These are phyloP conservation scores for Histomonas meleagridis DNA, from an alignment of 208 protist genomes.

Conservation along the genomic window DNA sequence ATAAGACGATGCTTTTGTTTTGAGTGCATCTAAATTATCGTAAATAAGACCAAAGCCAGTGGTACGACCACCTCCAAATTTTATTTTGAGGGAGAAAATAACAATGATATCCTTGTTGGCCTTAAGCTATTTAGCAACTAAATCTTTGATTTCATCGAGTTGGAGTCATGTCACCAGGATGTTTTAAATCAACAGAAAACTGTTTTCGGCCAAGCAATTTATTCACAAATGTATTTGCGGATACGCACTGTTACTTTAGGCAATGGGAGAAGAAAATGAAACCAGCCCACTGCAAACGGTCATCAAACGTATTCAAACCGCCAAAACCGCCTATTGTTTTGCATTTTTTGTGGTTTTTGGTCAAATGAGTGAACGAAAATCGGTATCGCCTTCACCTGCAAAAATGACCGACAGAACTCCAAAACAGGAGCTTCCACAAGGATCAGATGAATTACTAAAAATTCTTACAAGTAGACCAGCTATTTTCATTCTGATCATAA, in stretches of 20 bases:
- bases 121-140: background rate
- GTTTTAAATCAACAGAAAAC: constrained; percentile 68
- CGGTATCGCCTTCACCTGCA: too few relatives aligned
- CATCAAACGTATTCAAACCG: too few relatives aligned
- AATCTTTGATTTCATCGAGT: constrained; percentile 26
- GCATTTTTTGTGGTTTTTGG: too few relatives aligned
- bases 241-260: constrained; percentile 60
- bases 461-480: too few relatives aligned
- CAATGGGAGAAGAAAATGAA: too few relatives aligned
- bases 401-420: too few relatives aligned
- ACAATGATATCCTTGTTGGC: constrained; percentile 57
- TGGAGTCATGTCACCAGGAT: background rate
- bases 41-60: constrained; percentile 98
- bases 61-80: constrained; percentile 92
- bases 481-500: too few relatives aligned
- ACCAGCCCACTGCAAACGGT: too few relatives aligned
- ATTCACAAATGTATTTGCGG: constrained; percentile 96
- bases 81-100: constrained; percentile 88
- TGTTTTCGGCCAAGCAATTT: constrained; percentile 93
- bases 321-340: too few relatives aligned
- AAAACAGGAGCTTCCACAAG: too few relatives aligned
- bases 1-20: constrained; percentile 91
- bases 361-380: too few relatives aligned
- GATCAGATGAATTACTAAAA: too few relatives aligned
- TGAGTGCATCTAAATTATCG: constrained; percentile 72